Percentiles rank a stretch among this genome's conserved stretches.
Conservation (phyloP, 139 green algal species). For the Choricystis sp. region DNA sequence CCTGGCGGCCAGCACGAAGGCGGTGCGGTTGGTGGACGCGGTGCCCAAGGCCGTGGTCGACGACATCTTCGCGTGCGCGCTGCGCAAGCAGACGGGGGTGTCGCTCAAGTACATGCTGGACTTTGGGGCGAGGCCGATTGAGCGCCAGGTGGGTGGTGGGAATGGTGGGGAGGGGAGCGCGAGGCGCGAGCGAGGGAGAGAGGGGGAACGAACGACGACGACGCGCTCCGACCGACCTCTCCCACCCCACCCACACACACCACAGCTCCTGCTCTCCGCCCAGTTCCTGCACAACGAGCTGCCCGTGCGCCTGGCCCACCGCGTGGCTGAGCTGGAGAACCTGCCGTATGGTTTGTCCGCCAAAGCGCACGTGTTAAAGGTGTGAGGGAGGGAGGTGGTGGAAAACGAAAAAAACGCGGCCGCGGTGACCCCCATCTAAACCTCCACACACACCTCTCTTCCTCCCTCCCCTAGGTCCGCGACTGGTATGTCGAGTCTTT, state of each 20-base stretch:
- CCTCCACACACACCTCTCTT: no score
- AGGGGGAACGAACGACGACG: no score
- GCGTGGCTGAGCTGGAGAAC: conserved; percentile 93
- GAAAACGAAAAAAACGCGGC: neutral
- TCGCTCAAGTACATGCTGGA: conserved; percentile 87
- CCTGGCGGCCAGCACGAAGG: neutral
- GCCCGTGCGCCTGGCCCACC: conserved; percentile 83
- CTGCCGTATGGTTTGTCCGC: conserved; percentile 82
- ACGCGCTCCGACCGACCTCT: no score
- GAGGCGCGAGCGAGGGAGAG: no score
- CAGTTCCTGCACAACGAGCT: conserved; percentile 97
- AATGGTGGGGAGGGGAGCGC: no score
- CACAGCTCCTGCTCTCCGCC: conserved; percentile 83
- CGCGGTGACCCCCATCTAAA: no score
- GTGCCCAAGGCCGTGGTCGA: conserved; percentile 42
- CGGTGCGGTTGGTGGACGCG: conserved; percentile 4
- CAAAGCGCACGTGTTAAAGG: conserved; percentile 80
- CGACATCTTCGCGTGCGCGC: conserved; percentile 72
- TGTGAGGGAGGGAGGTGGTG: conserved; percentile 11
- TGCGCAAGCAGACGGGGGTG: conserved; percentile 93
- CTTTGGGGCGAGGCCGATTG: conserved; percentile 81
- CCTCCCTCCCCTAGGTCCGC: conserved; percentile 43
- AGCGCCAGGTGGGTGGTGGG: conserved; percentile 34
- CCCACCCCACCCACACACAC: no score
- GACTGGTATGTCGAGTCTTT: conserved; percentile 99